Conservation (phyloP, 495 filamentous ascomycete species). For the Neurospora tetrasperma region DNA sequence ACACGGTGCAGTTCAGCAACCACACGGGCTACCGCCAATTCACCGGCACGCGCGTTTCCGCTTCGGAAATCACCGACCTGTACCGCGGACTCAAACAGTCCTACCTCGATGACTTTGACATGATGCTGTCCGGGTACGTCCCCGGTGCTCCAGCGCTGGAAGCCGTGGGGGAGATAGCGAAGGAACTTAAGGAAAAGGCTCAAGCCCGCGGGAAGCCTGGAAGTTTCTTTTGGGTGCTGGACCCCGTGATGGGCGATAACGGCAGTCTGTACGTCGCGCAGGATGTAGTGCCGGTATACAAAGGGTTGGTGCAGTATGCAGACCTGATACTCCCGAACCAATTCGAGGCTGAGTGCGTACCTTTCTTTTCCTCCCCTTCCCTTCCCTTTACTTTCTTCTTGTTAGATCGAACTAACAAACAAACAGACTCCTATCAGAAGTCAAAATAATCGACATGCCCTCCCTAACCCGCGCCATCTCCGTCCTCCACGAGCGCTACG, state of each 20-base stretch:
- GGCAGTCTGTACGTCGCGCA: slow-evolving; percentile 81
- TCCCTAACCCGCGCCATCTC: slow-evolving; percentile 64
- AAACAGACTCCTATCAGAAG: slow-evolving; percentile 64
- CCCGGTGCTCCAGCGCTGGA: slow-evolving; percentile 75
- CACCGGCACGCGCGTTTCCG: slow-evolving; percentile 70
- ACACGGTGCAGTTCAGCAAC: slow-evolving; percentile 96
- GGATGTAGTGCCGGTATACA: slow-evolving; percentile 87
- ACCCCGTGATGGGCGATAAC: slow-evolving; percentile 97
- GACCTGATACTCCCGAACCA: slow-evolving; percentile 94
- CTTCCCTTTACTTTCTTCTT: too few species aligned
- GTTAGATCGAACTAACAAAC: not conserved
- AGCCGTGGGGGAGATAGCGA: slow-evolving; percentile 71
- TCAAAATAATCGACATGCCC: slow-evolving; percentile 66
- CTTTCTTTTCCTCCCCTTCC: slow-evolving; percentile 9
- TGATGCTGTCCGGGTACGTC: slow-evolving; percentile 88
- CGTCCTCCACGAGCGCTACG: slow-evolving; percentile 64
- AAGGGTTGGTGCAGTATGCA: slow-evolving; percentile 61
- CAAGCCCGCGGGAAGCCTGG: slow-evolving; percentile 45
- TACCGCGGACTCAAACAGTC: slow-evolving; percentile 77
- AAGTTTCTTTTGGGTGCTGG: slow-evolving; percentile 92
- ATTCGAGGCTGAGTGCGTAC: slow-evolving; percentile 96
- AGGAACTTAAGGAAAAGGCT: slow-evolving; percentile 62
- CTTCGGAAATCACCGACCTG: slow-evolving; percentile 72
- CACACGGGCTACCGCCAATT: slow-evolving; percentile 83
- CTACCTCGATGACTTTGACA: slow-evolving; percentile 74